Evolutionary conservation across 305 asterid species (phyloP).

Genomic region (Fraxinus xanthoxyloides): DNA sequence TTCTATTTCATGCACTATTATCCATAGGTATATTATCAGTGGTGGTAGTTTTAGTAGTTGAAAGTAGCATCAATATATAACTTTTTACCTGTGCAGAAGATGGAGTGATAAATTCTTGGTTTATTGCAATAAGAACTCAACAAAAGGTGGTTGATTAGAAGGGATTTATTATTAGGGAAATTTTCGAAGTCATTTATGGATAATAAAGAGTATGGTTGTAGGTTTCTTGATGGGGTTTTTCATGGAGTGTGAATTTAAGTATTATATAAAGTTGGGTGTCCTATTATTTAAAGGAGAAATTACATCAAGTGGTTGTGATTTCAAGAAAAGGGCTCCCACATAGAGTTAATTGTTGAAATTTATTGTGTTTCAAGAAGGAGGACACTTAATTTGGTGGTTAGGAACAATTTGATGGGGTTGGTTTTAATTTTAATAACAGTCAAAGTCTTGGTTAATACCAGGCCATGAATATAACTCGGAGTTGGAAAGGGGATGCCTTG

Average conservation of each 20-base stretch:
- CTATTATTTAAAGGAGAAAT: slow-evolving; percentile 13
- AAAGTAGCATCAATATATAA: slow-evolving; percentile 8
- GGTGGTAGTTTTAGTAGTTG: slow-evolving; percentile 40
- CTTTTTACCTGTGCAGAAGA: not conserved
- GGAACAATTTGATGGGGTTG: slow-evolving; percentile 11
- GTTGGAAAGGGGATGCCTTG: not conserved
- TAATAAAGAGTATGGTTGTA: slow-evolving; percentile 25
- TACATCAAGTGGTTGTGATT: not conserved
- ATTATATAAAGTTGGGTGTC: slow-evolving; percentile 18
- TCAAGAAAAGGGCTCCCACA: slow-evolving; percentile 9
- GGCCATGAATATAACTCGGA: not conserved
- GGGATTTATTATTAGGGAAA: slow-evolving; percentile 5
- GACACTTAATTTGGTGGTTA: not conserved
- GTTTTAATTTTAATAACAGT: not conserved
- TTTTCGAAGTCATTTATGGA: slow-evolving; percentile 21
- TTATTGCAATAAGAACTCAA: slow-evolving; percentile 12
- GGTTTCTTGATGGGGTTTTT: slow-evolving; percentile 30
- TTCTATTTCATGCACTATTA: slow-evolving; percentile 7
- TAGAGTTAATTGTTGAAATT: slow-evolving; percentile 16
- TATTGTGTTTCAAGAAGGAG: slow-evolving; percentile 2
- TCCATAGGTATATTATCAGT: slow-evolving; percentile 17
- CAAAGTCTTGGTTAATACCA: not conserved
- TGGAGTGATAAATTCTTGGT: slow-evolving; percentile 14
- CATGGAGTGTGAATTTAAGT: slow-evolving; percentile 31
- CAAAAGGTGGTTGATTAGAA: slow-evolving; percentile 24